Evolutionary conservation across 352 stramenopile species (phyloP), one percentile per base, ranked within the genome.

Genomic region (Pythium pectinolyticum): DNA sequence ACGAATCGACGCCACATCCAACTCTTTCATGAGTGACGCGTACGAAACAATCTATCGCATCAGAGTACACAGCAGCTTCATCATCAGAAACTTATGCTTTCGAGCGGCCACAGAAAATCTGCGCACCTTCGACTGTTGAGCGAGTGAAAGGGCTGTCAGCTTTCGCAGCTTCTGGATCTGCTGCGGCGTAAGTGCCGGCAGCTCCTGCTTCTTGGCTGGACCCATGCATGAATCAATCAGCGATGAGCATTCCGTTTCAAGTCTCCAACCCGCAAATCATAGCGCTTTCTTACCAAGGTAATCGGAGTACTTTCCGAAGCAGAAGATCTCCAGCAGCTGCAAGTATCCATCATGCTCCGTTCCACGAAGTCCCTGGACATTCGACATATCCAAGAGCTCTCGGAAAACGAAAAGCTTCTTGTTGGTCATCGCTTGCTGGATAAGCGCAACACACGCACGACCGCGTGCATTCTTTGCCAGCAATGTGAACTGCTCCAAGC

Each of bases 351-450:
- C 76, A 58, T 93, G 75, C 56, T 95, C 84, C 31, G 83, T 88
- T 48, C 77, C 69, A 20, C 72, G 74, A 32, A 98, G 76, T 45
- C 80, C 82, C 72, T 95, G 78, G 54, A 98, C 84, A 67, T 95
- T 97, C 40, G 85, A 81, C 86, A 96, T 95, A 50, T 94, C 81
- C 35, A 98, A 69, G 48, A 98, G 77, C 78, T 98, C 91, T 22
- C 92, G 88, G 66, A 98, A 97, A 22, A 98, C 90, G 66, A 96
- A 97, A 37, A 97, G 76, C 67, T 96, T 96, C 70, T 94, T 94
- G 73, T 96, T 94, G 48, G 69, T 89, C 28, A 98, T 75, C 34
- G 96, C 90, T 69, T 97, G 91, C 74, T 98, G 92, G 61, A 98
- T 95, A 40, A 98, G 77, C 41, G 88, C 91, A 52, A 95, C 87